Evolutionary conservation across 2,329 filamentous ascomycete species (phyloP).

Genomic region (Whalleya microplaca): DNA sequence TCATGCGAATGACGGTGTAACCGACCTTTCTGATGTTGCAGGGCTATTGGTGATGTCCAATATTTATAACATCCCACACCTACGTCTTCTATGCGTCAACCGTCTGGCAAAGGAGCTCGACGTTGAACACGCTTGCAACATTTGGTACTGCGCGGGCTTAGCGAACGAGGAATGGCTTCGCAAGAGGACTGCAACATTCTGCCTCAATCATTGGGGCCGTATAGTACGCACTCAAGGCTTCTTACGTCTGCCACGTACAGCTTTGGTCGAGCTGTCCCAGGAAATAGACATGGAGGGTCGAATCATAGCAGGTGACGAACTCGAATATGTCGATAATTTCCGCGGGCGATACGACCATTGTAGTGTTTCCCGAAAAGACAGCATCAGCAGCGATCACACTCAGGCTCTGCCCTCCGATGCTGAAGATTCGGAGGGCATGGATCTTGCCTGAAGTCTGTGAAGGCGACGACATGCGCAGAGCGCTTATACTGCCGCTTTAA

Average conservation of each 20-base stretch:
- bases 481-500: not conserved
- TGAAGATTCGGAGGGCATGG: conserved; percentile 67
- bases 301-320: conserved; percentile 84
- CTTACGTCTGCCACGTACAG: conserved; percentile 74
- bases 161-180: conserved; percentile 94
- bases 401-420: conserved; percentile 60
- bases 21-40: conserved; percentile 81
- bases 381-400: conserved; percentile 62
- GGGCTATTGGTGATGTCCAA: conserved; percentile 97
- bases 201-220: conserved; percentile 91
- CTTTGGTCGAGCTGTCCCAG: conserved; percentile 88
- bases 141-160: conserved; percentile 91
- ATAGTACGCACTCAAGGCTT: conserved; percentile 90
- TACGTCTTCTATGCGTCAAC: conserved; percentile 89
- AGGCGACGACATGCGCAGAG: not conserved
- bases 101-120: conserved; percentile 88
- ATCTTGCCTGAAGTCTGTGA: conserved; percentile 45
- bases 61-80: conserved; percentile 94
- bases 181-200: conserved; percentile 84
- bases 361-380: conserved; percentile 56
- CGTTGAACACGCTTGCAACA: conserved; percentile 90
- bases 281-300: conserved; percentile 93
- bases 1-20: conserved; percentile 71
- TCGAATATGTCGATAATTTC: conserved; percentile 61
- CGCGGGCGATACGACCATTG: conserved; percentile 50